Evolutionary conservation across 768 basidiomycete species (phyloP).

Genomic region (Leccinum variicolor): DNA sequence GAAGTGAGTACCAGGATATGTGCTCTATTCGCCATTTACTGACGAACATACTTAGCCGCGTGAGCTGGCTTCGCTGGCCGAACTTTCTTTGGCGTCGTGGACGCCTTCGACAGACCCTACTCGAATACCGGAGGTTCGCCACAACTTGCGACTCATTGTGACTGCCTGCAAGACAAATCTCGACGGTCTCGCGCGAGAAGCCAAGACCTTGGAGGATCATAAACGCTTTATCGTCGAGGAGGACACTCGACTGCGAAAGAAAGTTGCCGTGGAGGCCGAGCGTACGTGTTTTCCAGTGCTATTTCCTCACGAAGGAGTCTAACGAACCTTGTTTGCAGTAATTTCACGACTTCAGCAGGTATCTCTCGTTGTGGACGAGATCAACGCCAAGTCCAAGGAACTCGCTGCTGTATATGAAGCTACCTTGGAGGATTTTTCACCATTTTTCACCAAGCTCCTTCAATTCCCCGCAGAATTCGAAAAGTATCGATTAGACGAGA

Average conservation of each 20-base stretch:
- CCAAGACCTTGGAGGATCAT: slow-evolving; percentile 74
- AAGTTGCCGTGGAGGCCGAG: slow-evolving; percentile 73
- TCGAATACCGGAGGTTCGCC: slow-evolving; percentile 93
- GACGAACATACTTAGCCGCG: slow-evolving; percentile 51
- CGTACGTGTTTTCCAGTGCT: slow-evolving; percentile 40
- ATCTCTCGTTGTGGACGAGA: slow-evolving; percentile 69
- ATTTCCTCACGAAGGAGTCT: slow-evolving; percentile 3
- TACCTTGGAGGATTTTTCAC: slow-evolving; percentile 70
- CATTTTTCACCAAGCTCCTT: slow-evolving; percentile 69
- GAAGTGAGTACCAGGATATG: slow-evolving; percentile 54
- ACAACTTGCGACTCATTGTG: slow-evolving; percentile 86
- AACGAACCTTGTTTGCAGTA: slow-evolving; percentile 42
- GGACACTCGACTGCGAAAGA: slow-evolving; percentile 63
- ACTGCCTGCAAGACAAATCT: slow-evolving; percentile 82
- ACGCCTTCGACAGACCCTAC: slow-evolving; percentile 83
- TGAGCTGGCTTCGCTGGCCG: slow-evolving; percentile 82
- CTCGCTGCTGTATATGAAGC: slow-evolving; percentile 64
- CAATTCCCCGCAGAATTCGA: slow-evolving; percentile 76
- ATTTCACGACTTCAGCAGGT: slow-evolving; percentile 77
- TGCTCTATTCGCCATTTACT: neutral
- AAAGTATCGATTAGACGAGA: slow-evolving; percentile 78
- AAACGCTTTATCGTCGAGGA: slow-evolving; percentile 72
- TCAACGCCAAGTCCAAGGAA: slow-evolving; percentile 63
- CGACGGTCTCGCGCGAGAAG: slow-evolving; percentile 88
- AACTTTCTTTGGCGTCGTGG: slow-evolving; percentile 75